A percentile compares a stretch with the other conserved stretches of the same genome.
phyloP scores from a whole-genome alignment of 306 rosid species.

The Quercus engelmannii region DNA sequence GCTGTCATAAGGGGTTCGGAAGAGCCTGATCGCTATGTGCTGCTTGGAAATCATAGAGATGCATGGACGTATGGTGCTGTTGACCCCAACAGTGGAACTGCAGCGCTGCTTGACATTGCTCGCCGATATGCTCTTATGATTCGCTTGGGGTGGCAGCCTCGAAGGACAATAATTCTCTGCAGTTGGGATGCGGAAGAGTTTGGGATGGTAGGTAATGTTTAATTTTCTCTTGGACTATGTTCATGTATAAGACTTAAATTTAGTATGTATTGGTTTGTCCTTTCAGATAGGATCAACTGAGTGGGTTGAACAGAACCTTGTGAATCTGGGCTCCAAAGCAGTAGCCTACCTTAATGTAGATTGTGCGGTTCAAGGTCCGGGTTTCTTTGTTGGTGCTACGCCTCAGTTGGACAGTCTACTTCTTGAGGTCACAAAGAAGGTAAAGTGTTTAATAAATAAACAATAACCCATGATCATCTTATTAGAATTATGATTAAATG shows the following conservation, averaged over 20 bases:
- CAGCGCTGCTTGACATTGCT: constrained; percentile 84
- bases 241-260: constrained; percentile 22
- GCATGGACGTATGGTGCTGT: constrained; percentile 99
- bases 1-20: constrained; percentile 75
- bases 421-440: constrained; percentile 73
- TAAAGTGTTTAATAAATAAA: constrained; percentile 8
- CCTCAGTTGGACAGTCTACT: constrained; percentile 91
- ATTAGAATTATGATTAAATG: too few relatives aligned
- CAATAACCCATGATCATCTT: background rate
- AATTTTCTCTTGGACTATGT: background rate
- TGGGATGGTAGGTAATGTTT: constrained; percentile 35
- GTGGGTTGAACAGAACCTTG: constrained; percentile 95
- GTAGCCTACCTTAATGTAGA: constrained; percentile 95
- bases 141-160: constrained; percentile 68
- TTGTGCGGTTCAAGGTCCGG: constrained; percentile 94
- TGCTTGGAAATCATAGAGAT: constrained; percentile 96
- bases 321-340: constrained; percentile 73
- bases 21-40: constrained; percentile 89
- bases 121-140: constrained; percentile 69
- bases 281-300: constrained; percentile 90
- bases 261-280: constrained; percentile 14
- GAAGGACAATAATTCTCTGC: constrained; percentile 54
- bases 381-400: constrained; percentile 76
- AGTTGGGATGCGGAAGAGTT: constrained; percentile 52
- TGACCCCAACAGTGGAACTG: constrained; percentile 96